Evolutionary conservation across 1,139 yeast species (phyloP).

Genomic region (Barnettozyma hawaiiensis): DNA sequence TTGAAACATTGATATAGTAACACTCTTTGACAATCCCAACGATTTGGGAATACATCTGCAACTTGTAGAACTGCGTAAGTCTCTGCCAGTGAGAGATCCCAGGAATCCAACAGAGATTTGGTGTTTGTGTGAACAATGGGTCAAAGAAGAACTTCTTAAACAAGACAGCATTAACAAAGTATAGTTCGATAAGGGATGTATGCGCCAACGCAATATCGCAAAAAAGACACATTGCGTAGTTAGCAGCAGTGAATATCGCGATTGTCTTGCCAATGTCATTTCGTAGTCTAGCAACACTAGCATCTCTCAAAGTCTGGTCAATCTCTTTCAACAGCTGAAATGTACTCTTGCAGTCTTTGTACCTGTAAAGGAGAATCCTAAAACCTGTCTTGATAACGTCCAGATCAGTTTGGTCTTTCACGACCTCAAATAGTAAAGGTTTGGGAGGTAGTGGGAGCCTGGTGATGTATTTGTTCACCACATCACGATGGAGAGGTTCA

Average conservation of each 20-base stretch:
- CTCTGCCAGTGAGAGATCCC: slow-evolving; percentile 7
- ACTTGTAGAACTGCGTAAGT: slow-evolving; percentile 2
- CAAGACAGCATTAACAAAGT: slow-evolving; percentile 2
- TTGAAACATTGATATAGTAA: slow-evolving; percentile 8
- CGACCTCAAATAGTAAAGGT: neutral
- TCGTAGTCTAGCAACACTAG: neutral
- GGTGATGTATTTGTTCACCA: slow-evolving; percentile 3
- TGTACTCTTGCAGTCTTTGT: slow-evolving; percentile 5
- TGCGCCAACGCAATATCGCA: slow-evolving; percentile 1
- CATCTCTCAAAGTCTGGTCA: neutral
- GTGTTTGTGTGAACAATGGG: neutral
- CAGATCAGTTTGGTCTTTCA: neutral
- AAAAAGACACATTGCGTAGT: neutral
- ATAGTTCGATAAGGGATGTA: slow-evolving; percentile 4
- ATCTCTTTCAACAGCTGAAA: slow-evolving; percentile 1
- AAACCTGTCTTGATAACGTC: neutral
- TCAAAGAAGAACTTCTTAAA: slow-evolving; percentile 3
- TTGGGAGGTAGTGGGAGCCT: slow-evolving; percentile 2
- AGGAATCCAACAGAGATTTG: slow-evolving; percentile 6
- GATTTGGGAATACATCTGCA: slow-evolving; percentile 4
- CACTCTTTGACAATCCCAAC: slow-evolving; percentile 6
- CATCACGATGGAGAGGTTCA: neutral
- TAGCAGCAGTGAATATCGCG: neutral
- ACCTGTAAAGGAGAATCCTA: slow-evolving; percentile 4
- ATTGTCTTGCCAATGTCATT: neutral